Percentiles rank a stretch among this genome's conserved stretches.
These are phyloP conservation scores for Acrocalymma vagum DNA, from an alignment of 2,329 filamentous ascomycete species.

Conservation along the genomic window DNA sequence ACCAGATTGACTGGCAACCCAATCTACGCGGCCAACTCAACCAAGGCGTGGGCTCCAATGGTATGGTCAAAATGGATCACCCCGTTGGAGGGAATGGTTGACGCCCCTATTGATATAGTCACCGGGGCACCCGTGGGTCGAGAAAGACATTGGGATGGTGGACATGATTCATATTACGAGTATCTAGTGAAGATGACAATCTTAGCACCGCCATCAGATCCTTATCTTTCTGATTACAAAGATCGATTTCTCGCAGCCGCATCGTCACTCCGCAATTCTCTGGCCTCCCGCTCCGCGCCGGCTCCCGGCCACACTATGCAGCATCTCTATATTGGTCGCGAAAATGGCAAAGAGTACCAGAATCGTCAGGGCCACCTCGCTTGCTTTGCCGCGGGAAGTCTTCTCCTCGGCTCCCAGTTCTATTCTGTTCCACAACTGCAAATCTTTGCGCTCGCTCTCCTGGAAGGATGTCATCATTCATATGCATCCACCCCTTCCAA, in stretches of 20 bases:
- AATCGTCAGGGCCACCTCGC: conserved; percentile 51
- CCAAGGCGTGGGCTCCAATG: conserved; percentile 54
- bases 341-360: conserved; percentile 40
- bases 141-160: conserved; percentile 53
- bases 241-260: conserved; percentile 44
- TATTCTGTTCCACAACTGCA: conserved; percentile 42
- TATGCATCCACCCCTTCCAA: conserved; percentile 47
- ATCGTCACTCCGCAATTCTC: conserved; percentile 44
- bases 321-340: conserved; percentile 51
- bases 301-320: conserved; percentile 40
- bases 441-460: conserved; percentile 48
- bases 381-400: conserved; percentile 50
- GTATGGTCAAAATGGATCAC: conserved; percentile 53
- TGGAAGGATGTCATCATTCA: conserved; percentile 50
- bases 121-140: conserved; percentile 50
- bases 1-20: conserved; percentile 50
- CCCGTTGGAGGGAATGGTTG: conserved; percentile 51
- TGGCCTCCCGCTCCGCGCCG: conserved; percentile 47
- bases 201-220: conserved; percentile 46
- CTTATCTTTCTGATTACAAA: conserved; percentile 42
- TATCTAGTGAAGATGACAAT: conserved; percentile 52
- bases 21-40: conserved; percentile 53
- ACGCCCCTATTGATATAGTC: conserved; percentile 53
- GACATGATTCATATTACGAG: conserved; percentile 56
- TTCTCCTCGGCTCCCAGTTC: conserved; percentile 48